These are phyloP conservation scores for Candida arabinofermentans DNA, from an alignment of 805 yeast genomes.

Conservation along the genomic window DNA sequence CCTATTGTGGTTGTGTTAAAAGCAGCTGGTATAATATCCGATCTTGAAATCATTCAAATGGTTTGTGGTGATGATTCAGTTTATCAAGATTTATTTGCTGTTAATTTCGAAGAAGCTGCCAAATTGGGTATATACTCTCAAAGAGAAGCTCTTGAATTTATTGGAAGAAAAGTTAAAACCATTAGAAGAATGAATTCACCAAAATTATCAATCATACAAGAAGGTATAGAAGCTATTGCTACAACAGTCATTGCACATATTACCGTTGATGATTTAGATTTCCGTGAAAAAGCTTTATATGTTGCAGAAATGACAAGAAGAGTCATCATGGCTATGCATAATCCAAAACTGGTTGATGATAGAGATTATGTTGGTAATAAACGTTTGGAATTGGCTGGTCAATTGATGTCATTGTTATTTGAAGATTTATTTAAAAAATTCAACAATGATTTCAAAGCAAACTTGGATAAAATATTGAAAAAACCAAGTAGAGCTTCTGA, in stretches of 20 bases:
- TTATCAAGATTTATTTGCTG: slow-evolving; percentile 89
- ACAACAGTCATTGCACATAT: slow-evolving; percentile 95
- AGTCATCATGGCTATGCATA: slow-evolving; percentile 91
- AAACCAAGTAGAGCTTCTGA: slow-evolving; percentile 94
- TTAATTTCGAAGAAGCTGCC: slow-evolving; percentile 92
- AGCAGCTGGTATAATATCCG: slow-evolving; percentile 93
- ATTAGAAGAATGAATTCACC: slow-evolving; percentile 84
- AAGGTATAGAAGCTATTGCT: slow-evolving; percentile 95
- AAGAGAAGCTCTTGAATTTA: slow-evolving; percentile 86
- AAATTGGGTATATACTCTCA: slow-evolving; percentile 83
- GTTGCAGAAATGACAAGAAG: slow-evolving; percentile 96
- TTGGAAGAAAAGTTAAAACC: slow-evolving; percentile 90
- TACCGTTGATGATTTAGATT: slow-evolving; percentile 75
- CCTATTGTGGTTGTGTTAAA: slow-evolving; percentile 91
- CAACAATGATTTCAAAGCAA: slow-evolving; percentile 90
- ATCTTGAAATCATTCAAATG: slow-evolving; percentile 86
- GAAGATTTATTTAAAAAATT: slow-evolving; percentile 97
- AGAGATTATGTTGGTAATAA: slow-evolving; percentile 98
- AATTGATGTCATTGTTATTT: slow-evolving; percentile 87
- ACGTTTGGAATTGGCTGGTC: slow-evolving; percentile 96
- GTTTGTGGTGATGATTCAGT: slow-evolving; percentile 88
- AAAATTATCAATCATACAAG: slow-evolving; percentile 76
- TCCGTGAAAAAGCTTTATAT: slow-evolving; percentile 90
- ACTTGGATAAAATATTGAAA: slow-evolving; percentile 88
- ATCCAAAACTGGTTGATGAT: slow-evolving; percentile 95